Base-by-base conservation (phyloP, 306 rosid species). In the Coriaria nepalensis region DNA sequence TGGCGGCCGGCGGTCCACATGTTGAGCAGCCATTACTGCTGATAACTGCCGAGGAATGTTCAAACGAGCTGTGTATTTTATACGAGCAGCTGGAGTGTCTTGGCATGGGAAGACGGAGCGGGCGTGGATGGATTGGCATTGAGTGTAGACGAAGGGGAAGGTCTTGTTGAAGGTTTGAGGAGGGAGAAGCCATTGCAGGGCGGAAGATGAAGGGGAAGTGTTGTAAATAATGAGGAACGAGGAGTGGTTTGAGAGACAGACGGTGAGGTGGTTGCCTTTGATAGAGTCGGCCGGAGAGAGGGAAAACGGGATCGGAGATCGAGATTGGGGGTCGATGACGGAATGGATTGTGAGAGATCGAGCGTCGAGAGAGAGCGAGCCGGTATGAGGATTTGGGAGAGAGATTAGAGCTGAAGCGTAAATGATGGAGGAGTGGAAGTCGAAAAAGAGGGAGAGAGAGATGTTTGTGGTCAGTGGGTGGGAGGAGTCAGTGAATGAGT, bases 91-190 rank as follows among this genome's bases (percentile, higher is more conserved):
- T 0, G 98, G 94, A 4, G 98, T 90, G 68, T 90, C 98, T 59
- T 90, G 98, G 53, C 83, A 90, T 2, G 98, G 98, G 60, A 90
- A 79, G 13, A 90, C 73, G 0, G 95, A 42, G 33, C 98, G 94
- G 0, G 98, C 98, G 44, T 90, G 98, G 46, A 90, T 85, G 53
- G 94, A 70, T 8, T 90, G 98, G 65, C 98, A 85, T 13, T 90
- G 98, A 0, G 98, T 90, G 73, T 85, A 85, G 12, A 79, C 98
- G 10, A 81, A 82, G 0, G 98, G 95, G 0, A 53, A 54, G 0
- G 75, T 35, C 39, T 85, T 82, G 69, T 73, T 73, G 65, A 73
- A 79, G 5, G 98, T 85, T 56, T 90, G 95, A 0, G 80, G 79
- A 4, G 95, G 94, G 0, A 64, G 44, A 0, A 90, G 82, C 98